Evolutionary conservation across 2,329 filamentous ascomycete genomes (phyloP).

Genomic region (Pseudocercospora cruenta): DNA sequence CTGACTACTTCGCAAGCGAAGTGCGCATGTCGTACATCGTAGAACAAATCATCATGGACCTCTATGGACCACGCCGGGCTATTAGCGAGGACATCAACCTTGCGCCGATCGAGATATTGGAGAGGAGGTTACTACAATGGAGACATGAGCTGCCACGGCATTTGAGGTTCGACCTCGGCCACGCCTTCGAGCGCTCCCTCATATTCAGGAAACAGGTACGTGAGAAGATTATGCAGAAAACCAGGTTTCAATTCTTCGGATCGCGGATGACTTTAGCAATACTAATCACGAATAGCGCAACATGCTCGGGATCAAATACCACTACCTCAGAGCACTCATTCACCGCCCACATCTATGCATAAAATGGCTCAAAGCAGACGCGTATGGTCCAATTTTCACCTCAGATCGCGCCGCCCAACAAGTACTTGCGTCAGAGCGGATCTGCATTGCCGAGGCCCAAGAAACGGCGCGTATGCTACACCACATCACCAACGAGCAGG

Average conservation of each 20-base stretch:
- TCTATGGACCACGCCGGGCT: slow-evolving; percentile 16
- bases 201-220: slow-evolving; percentile 6
- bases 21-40: slow-evolving; percentile 11
- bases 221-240: neutral
- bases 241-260: neutral
- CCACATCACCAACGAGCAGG: slow-evolving; percentile 6
- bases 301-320: slow-evolving; percentile 16
- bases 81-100: neutral
- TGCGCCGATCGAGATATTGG: slow-evolving; percentile 11
- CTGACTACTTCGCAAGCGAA: slow-evolving; percentile 3
- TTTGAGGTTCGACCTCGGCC: slow-evolving; percentile 18
- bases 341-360: slow-evolving; percentile 15
- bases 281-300: slow-evolving; percentile 5
- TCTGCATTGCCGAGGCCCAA: slow-evolving; percentile 17
- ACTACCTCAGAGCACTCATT: slow-evolving; percentile 17
- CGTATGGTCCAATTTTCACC: neutral
- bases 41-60: slow-evolving; percentile 14
- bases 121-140: slow-evolving; percentile 17
- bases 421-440: slow-evolving; percentile 10
- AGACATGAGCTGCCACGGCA: slow-evolving; percentile 14
- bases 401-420: slow-evolving; percentile 3
- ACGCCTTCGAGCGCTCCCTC: slow-evolving; percentile 3
- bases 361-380: slow-evolving; percentile 8
- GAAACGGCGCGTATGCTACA: slow-evolving; percentile 13
- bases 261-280: neutral